Evolutionary conservation across 176 grass and related monocot genomes (phyloP).

Genomic region (Saccharum officinarum): DNA sequence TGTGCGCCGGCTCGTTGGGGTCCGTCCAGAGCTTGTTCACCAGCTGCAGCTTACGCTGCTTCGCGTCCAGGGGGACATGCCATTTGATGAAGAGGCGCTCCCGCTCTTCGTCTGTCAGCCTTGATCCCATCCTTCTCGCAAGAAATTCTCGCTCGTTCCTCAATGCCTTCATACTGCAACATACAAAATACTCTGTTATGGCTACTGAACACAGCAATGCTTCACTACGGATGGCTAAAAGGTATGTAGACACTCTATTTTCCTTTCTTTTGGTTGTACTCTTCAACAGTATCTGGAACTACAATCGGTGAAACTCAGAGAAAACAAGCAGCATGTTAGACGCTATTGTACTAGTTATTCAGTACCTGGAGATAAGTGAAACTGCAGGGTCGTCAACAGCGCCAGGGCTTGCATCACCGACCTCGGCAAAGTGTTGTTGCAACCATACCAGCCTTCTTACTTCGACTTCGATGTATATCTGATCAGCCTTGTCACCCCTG

Average conservation of each 20-base stretch:
- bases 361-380: conserved; percentile 74
- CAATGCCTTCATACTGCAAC: conserved; percentile 70
- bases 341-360: background rate
- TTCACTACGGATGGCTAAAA: background rate
- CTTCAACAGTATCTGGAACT: background rate
- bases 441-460: conserved; percentile 75
- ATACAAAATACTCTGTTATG: background rate
- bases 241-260: background rate
- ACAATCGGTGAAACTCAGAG: background rate
- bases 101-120: conserved; percentile 72
- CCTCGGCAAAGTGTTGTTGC: conserved; percentile 85
- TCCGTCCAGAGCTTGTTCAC: conserved; percentile 84
- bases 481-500: conserved; percentile 80
- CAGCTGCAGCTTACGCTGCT: conserved; percentile 91
- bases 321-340: background rate
- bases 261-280: conserved; percentile 10
- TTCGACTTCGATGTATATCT: conserved; percentile 97
- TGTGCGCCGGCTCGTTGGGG: conserved; percentile 55
- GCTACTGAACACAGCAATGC: background rate
- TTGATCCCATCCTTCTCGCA: conserved; percentile 69
- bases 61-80: conserved; percentile 71
- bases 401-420: conserved; percentile 66
- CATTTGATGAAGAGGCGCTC: conserved; percentile 79
- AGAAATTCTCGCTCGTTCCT: conserved; percentile 88
- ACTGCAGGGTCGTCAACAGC: conserved; percentile 61